A percentile compares a stretch with the other conserved stretches of the same genome.
These are phyloP conservation scores for Elasticomyces elasticus DNA, from an alignment of 495 filamentous ascomycete species.

Conservation along the genomic window DNA sequence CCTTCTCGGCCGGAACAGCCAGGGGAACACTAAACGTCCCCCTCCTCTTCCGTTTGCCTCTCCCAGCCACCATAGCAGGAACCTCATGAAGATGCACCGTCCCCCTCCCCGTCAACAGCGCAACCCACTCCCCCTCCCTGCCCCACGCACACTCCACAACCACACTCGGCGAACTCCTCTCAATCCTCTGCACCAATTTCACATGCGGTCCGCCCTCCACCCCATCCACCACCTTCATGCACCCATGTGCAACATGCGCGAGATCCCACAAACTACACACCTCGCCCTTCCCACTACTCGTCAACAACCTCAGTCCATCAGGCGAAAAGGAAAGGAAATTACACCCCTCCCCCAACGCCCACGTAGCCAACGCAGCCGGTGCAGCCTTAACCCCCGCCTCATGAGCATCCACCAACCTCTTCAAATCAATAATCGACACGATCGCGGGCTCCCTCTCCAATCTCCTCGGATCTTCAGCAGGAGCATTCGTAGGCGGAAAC, in stretches of 20 bases:
- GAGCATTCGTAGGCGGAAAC: conserved; percentile 64
- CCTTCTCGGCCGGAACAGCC: conserved; percentile 12
- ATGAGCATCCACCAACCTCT: conserved; percentile 43
- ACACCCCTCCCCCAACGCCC: conserved; percentile 71
- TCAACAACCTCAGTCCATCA: conserved; percentile 71
- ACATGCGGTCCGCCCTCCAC: conserved; percentile 46
- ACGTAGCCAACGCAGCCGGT: conserved; percentile 61
- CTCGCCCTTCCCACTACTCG: conserved; percentile 85
- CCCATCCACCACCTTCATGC: conserved; percentile 23
- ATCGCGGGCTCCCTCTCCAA: conserved; percentile 56
- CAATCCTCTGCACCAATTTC: conserved; percentile 74
- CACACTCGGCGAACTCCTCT: conserved; percentile 79
- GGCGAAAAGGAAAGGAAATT: conserved; percentile 87
- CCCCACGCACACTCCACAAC: conserved; percentile 85
- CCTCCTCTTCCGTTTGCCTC: conserved; percentile 12
- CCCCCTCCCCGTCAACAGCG: conserved; percentile 82
- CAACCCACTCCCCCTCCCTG: conserved; percentile 68
- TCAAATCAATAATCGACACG: conserved; percentile 76
- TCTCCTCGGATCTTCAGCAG: conserved; percentile 36
- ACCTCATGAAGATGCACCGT: conserved; percentile 87
- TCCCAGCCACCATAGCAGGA: conserved; percentile 46
- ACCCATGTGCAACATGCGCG: conserved; percentile 56
- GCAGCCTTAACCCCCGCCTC: conserved; percentile 34
- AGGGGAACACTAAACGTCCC: neutral
- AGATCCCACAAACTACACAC: conserved; percentile 89